Conservation (phyloP, 805 yeast species). For the Candida montana region DNA sequence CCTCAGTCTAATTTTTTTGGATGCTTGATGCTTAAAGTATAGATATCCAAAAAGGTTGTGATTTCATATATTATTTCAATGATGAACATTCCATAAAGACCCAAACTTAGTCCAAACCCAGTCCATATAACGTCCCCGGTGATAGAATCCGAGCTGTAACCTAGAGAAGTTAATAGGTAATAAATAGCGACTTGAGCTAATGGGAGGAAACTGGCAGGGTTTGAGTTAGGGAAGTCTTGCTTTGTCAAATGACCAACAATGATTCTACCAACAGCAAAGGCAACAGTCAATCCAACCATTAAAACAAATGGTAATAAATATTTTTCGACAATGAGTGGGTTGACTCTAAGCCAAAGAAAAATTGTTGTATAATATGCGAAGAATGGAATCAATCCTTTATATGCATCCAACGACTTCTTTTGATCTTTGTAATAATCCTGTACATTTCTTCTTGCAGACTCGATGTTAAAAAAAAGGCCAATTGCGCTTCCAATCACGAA, state of each 20-base stretch:
- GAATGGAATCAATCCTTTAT: conserved; percentile 64
- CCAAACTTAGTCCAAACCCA: conserved; percentile 62
- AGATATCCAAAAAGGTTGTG: conserved; percentile 76
- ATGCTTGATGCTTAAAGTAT: conserved; percentile 79
- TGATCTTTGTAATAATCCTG: conserved; percentile 35
- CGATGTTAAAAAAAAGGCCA: conserved; percentile 58
- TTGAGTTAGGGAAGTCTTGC: conserved; percentile 69
- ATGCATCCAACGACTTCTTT: conserved; percentile 31
- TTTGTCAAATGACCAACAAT: conserved; percentile 81
- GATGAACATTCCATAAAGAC: conserved; percentile 67
- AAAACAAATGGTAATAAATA: conserved; percentile 52
- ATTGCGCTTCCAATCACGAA: conserved; percentile 48
- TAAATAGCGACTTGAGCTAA: conserved; percentile 36
- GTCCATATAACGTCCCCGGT: conserved; percentile 53
- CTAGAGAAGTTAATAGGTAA: conserved; percentile 21
- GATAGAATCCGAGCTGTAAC: conserved; percentile 34
- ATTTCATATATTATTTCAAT: conserved; percentile 75
- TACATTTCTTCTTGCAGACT: conserved; percentile 62
- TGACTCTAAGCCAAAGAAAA: conserved; percentile 39
- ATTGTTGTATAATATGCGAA: conserved; percentile 30
- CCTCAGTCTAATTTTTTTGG: conserved; percentile 37
- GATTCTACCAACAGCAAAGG: conserved; percentile 87
- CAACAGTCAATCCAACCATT: conserved; percentile 70
- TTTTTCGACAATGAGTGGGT: conserved; percentile 37
- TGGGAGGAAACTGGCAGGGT: conserved; percentile 69